Conservation (phyloP, 768 basidiomycete species). For the Suillus subluteus region DNA sequence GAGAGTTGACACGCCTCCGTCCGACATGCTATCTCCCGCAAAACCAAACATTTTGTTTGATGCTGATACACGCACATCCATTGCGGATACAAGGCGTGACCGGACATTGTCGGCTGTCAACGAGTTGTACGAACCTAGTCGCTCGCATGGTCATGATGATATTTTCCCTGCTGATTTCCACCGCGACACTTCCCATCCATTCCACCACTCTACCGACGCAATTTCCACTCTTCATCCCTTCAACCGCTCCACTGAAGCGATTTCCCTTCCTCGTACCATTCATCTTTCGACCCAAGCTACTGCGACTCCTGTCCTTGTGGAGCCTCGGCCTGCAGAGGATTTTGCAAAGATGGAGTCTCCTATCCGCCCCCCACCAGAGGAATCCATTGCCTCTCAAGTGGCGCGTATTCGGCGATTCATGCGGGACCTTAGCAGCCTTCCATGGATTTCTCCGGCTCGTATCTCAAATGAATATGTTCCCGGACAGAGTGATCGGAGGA, state of each 20-base stretch:
- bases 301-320: conserved; percentile 42
- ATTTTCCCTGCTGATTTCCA: background rate
- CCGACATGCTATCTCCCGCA: background rate
- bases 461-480: conserved; percentile 54
- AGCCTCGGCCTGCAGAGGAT: conserved; percentile 47
- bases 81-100: conserved; percentile 11
- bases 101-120: conserved; percentile 4
- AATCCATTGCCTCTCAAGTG: conserved; percentile 40
- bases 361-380: conserved; percentile 41
- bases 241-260: background rate
- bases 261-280: conserved; percentile 6
- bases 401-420: conserved; percentile 41
- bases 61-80: conserved; percentile 1
- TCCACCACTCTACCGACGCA: conserved; percentile 3
- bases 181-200: background rate
- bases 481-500: conserved; percentile 33
- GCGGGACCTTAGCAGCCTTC: conserved; percentile 43
- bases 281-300: conserved; percentile 22
- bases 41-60: conserved; percentile 8
- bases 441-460: conserved; percentile 50
- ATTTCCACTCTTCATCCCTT: conserved; percentile 5
- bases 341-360: conserved; percentile 53
- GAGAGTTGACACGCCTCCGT: conserved; percentile 7
- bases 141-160: conserved; percentile 5
- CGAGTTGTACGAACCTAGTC: conserved; percentile 7